Percentiles rank a stretch among this genome's conserved stretches.
Conservation (phyloP, 306 rosid species). For the Quercus alba region DNA sequence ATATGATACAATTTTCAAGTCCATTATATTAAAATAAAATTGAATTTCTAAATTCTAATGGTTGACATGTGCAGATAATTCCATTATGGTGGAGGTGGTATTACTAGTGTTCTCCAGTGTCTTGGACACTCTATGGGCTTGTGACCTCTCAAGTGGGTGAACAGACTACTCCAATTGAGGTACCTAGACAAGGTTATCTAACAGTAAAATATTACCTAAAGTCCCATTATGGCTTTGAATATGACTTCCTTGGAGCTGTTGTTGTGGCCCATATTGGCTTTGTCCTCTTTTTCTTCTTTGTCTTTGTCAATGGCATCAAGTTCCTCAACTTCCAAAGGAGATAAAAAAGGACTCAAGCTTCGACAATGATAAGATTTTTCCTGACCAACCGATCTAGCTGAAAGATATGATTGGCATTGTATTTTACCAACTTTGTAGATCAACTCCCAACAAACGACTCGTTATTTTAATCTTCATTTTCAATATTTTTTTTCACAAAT, state of each 20-base stretch:
- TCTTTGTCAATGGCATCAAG: conserved; percentile 51
- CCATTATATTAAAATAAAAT: no score
- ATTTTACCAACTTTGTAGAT: no score
- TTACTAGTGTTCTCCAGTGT: conserved; percentile 49
- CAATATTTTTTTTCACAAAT: no score
- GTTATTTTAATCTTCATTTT: no score
- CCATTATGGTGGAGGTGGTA: no score
- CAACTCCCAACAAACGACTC: no score
- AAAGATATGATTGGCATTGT: not conserved
- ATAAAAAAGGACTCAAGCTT: not conserved
- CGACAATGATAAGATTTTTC: not conserved
- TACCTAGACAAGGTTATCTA: no score
- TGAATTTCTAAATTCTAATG: no score
- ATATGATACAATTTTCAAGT: no score
- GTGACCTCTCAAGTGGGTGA: conserved; percentile 54
- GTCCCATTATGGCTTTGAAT: conserved; percentile 29
- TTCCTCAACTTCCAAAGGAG: conserved; percentile 49
- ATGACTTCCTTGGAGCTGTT: conserved; percentile 46
- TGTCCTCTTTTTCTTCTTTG: conserved; percentile 32
- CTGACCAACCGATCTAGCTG: no score
- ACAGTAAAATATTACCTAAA: no score
- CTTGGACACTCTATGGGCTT: conserved; percentile 54
- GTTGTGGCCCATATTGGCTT: conserved; percentile 45
- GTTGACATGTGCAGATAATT: no score
- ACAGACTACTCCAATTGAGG: conserved; percentile 14